These are phyloP conservation scores for Aspergillus arachidicola DNA, from an alignment of 2,329 filamentous ascomycete genomes.

Conservation along the genomic window DNA sequence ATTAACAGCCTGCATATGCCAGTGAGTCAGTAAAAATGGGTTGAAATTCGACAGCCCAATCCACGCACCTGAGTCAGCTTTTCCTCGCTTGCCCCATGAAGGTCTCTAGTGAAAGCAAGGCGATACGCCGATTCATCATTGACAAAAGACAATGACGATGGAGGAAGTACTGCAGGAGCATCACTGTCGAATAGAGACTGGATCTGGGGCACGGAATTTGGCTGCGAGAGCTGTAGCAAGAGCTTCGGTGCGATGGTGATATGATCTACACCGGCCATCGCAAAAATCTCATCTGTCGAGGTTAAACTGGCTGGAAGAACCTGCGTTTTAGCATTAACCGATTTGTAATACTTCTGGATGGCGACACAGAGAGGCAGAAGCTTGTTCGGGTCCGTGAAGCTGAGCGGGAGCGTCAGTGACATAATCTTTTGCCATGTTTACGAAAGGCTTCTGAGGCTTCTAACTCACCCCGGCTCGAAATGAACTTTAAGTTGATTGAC, in stretches of 20 bases:
- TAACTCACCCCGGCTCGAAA: constrained; percentile 48
- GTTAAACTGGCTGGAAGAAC: constrained; percentile 62
- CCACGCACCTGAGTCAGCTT: constrained; percentile 50
- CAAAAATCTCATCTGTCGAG: constrained; percentile 60
- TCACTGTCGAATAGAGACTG: constrained; percentile 33
- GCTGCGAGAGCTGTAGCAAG: constrained; percentile 50
- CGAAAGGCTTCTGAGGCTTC: neutral
- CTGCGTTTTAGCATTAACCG: constrained; percentile 47
- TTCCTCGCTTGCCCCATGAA: constrained; percentile 44
- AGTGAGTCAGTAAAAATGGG: neutral
- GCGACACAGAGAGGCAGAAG: constrained; percentile 53
- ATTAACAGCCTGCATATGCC: constrained; percentile 50
- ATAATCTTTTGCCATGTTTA: neutral
- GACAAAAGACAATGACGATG: constrained; percentile 28
- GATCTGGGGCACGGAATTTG: constrained; percentile 37
- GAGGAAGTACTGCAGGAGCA: constrained; percentile 12
- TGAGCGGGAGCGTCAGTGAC: constrained; percentile 7
- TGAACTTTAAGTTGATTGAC: constrained; percentile 68
- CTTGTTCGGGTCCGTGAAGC: constrained; percentile 31
- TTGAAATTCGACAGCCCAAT: neutral
- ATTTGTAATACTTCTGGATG: constrained; percentile 57
- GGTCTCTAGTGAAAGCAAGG: constrained; percentile 54
- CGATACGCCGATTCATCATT: constrained; percentile 54
- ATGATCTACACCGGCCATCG: constrained; percentile 59
- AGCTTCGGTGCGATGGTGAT: constrained; percentile 62